Conservation (phyloP, 2,329 filamentous ascomycete genomes). For the Bipolaris victoriae region DNA sequence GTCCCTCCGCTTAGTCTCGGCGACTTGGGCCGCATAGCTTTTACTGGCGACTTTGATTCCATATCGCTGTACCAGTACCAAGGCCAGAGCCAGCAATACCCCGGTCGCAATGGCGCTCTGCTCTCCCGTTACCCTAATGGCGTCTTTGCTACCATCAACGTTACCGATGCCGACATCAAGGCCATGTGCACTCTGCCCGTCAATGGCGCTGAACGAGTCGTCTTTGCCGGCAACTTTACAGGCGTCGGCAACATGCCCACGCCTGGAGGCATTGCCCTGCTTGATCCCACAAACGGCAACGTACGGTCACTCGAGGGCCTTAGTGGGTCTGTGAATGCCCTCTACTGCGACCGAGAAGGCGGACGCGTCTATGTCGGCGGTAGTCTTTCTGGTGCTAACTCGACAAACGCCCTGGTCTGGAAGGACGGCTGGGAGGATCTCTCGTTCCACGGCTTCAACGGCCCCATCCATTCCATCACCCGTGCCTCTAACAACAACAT, state of each 20-base stretch:
- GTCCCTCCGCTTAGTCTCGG: conserved; percentile 77
- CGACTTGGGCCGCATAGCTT: conserved; percentile 78
- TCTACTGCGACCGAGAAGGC: conserved; percentile 79
- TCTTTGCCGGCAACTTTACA: conserved; percentile 95
- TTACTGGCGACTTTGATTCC: conserved; percentile 88
- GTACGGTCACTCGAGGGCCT: conserved; percentile 81
- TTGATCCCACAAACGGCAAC: conserved; percentile 73
- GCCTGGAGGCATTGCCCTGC: conserved; percentile 77
- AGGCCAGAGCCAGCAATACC: conserved; percentile 73
- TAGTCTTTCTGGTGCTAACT: conserved; percentile 78
- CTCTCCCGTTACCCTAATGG: conserved; percentile 85
- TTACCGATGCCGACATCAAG: conserved; percentile 82
- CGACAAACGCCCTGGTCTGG: conserved; percentile 91
- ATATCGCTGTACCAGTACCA: conserved; percentile 88
- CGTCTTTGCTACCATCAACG: conserved; percentile 73
- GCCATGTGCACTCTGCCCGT: conserved; percentile 83
- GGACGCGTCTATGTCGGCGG: conserved; percentile 91
- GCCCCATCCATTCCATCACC: conserved; percentile 83
- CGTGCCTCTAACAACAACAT: conserved; percentile 82
- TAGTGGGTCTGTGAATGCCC: conserved; percentile 78
- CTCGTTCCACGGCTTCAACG: conserved; percentile 93
- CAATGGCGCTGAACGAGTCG: conserved; percentile 73
- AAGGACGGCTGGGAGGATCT: conserved; percentile 73
- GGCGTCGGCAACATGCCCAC: conserved; percentile 79
- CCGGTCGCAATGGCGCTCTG: conserved; percentile 77